phyloP scores from a whole-genome alignment of 2,329 filamentous ascomycete species.

The Ilyonectria mors-panacis region DNA sequence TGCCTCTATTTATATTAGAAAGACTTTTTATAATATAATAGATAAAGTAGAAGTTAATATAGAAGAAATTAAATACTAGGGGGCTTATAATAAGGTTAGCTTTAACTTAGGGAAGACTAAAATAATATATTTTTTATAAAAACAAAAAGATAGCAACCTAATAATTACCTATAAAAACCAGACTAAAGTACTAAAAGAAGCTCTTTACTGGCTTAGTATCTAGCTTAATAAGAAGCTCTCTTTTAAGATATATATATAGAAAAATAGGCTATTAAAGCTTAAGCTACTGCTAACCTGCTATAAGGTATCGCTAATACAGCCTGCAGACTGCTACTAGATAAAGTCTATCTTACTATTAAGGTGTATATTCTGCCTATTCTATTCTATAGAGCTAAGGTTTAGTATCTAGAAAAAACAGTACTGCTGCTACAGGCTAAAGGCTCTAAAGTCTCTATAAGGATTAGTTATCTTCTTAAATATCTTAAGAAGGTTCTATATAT shows the following conservation, averaged over 20 bases:
- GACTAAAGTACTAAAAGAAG: neutral
- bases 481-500: neutral
- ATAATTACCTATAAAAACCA: no score
- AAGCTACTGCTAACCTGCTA: neutral
- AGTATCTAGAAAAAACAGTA: no score
- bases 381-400: neutral
- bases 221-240: slow-evolving; percentile 11
- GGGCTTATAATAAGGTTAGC: no score
- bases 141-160: no score
- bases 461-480: neutral
- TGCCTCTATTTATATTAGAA: no score
- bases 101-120: no score
- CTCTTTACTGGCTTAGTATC: slow-evolving; percentile 18
- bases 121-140: no score
- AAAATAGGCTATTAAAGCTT: no score
- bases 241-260: neutral
- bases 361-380: neutral
- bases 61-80: no score
- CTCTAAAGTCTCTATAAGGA: neutral
- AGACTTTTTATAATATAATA: no score
- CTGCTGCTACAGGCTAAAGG: no score
- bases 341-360: neutral
- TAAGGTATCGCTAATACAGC: slow-evolving; percentile 2
- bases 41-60: no score
- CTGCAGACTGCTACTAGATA: slow-evolving; percentile 2